phyloP scores from a whole-genome alignment of 495 filamentous ascomycete species.

The Pseudoneurospora amorphoporcata region DNA sequence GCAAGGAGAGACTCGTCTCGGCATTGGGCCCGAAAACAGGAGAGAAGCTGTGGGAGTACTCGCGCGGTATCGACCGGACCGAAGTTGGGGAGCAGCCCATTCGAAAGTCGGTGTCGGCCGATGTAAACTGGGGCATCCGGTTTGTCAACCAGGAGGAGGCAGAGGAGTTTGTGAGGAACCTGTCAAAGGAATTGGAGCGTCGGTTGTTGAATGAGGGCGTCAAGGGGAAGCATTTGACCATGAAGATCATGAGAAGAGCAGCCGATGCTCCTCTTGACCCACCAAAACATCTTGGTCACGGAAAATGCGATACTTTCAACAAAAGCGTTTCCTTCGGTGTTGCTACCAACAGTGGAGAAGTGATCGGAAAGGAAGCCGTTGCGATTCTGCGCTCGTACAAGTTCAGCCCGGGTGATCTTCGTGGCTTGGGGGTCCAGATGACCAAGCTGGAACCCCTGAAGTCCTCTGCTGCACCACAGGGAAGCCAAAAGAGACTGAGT shows the following conservation, averaged over 20 bases:
- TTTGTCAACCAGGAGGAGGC: conserved; percentile 84
- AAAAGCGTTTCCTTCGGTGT: conserved; percentile 76
- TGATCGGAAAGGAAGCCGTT: conserved; percentile 69
- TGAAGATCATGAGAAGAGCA: conserved; percentile 87
- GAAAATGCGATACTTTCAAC: conserved; percentile 87
- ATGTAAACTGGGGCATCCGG: conserved; percentile 96
- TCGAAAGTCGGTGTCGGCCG: conserved; percentile 87
- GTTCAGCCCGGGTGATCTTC: conserved; percentile 79
- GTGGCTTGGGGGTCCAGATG: conserved; percentile 85
- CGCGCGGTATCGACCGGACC: conserved; percentile 74
- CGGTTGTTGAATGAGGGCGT: conserved; percentile 72
- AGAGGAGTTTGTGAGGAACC: conserved; percentile 74
- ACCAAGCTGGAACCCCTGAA: conserved; percentile 80
- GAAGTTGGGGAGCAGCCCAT: conserved; percentile 75
- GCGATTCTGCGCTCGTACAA: conserved; percentile 71
- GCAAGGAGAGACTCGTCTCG: conserved; percentile 62
- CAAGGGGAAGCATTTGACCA: conserved; percentile 75
- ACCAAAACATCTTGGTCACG: conserved; percentile 89
- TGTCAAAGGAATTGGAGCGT: conserved; percentile 73
- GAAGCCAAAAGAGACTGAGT: conserved; percentile 52
- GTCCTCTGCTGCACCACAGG: conserved; percentile 30
- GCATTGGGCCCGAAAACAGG: conserved; percentile 85
- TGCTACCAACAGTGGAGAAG: conserved; percentile 60
- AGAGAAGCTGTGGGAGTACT: conserved; percentile 81
- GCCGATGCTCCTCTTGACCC: conserved; percentile 83